Base-by-base conservation (phyloP, 768 basidiomycete species). In the Agaricus blazei region DNA sequence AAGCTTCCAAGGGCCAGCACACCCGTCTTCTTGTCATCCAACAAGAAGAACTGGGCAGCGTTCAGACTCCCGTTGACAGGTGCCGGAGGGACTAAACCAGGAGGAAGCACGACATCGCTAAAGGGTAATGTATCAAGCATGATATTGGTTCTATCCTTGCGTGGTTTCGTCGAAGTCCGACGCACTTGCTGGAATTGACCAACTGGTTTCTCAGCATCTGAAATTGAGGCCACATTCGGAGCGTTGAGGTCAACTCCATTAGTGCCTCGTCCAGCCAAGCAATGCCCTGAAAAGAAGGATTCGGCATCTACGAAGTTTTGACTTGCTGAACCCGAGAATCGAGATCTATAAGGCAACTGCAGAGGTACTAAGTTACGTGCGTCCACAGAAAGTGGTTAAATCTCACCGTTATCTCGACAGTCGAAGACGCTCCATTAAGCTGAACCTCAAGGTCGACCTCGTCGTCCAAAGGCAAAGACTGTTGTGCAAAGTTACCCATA, bases 1-100 rank as follows among this genome's bases (percentile, higher is more conserved):
- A 84, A 85, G 65, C 81, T 83, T 19, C 83, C 82, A 11, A 84
- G 74, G 9, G 80, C 79, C 53, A 83, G 67, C 14, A 84, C 78
- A 38, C 82, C 83, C 1, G 82, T 84, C 58, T 73, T 77, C 6
- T 70, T 71, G 57, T 83, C 82, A 1, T 73, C 65, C 12, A 82
- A 65, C 62, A 82, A 61, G 62, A 76, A 82, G 63, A 84, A 84
- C 58, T 81, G 79, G 3, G 76, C 75, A 7, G 75, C 79, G 26
- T 72, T 73, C n/a, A 70, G 65, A 59, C 80, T 80, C 34, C 77
- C 79, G 41, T 69, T 69, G 4, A 79, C 65, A n/a, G 67, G 63
- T 3, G 70, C 53, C 4, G 58, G 27, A 8, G 83, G 84, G 19
- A 62, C 62, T 36, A 78, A 55, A 34, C 58, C 56, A 28, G 68